Conservation (phyloP, 2,329 filamentous ascomycete species). For the Epichloe sibirici region DNA sequence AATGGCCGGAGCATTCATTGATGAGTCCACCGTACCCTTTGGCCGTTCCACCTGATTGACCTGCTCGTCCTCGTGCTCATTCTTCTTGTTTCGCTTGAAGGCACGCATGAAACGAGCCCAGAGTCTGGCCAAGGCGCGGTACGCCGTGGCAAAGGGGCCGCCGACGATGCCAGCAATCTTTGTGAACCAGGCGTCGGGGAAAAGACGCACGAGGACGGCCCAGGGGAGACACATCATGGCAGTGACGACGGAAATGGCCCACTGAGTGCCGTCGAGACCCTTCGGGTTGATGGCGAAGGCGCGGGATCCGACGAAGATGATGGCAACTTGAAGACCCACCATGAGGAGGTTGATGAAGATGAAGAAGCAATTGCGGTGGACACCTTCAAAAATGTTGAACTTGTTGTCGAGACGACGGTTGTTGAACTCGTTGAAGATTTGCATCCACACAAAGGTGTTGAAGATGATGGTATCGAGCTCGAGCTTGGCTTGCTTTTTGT, state of each 20-base stretch:
- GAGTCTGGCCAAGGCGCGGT: not conserved
- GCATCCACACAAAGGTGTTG: slow-evolving; percentile 99
- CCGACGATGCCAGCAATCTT: slow-evolving; percentile 1
- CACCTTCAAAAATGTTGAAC: slow-evolving; percentile 90
- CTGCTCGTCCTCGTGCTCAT: not conserved
- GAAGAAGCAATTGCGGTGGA: slow-evolving; percentile 80
- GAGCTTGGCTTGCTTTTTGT: slow-evolving; percentile 25
- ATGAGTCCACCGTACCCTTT: not conserved
- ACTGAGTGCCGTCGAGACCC: slow-evolving; percentile 40
- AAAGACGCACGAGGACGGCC: slow-evolving; percentile 65
- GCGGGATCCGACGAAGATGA: slow-evolving; percentile 62
- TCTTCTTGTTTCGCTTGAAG: not conserved
- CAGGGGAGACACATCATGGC: slow-evolving; percentile 77
- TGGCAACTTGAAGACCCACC: slow-evolving; percentile 79
- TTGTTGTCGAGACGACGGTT: slow-evolving; percentile 89
- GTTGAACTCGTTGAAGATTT: slow-evolving; percentile 92
- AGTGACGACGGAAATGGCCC: slow-evolving; percentile 77
- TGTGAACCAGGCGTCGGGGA: slow-evolving; percentile 53
- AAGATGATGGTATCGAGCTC: slow-evolving; percentile 54
- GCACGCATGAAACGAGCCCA: not conserved
- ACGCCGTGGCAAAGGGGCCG: slow-evolving; percentile 2
- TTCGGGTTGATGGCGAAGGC: slow-evolving; percentile 54
- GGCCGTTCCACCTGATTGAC: no score
- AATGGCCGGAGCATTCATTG: not conserved
- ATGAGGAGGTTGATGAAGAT: slow-evolving; percentile 74